Conservation (phyloP, 306 rosid genomes). For the Ormosia semicastrata region DNA sequence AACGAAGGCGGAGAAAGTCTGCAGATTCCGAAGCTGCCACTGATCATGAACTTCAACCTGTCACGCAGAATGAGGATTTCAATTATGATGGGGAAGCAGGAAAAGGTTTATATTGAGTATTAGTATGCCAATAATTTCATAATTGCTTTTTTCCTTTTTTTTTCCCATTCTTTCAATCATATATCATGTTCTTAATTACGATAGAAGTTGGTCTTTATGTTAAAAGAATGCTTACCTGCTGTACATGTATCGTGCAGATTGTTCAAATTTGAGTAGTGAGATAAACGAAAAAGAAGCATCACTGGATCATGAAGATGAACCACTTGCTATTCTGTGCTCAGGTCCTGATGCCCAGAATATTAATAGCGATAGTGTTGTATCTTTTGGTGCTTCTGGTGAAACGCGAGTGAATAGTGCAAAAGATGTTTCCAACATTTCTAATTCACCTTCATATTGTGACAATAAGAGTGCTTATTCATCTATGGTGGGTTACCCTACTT, state of each 20-base stretch:
- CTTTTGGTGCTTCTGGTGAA: conserved; percentile 56
- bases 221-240: conserved; percentile 15
- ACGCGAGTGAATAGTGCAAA: conserved; percentile 57
- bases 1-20: conserved; percentile 78
- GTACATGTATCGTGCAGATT: conserved; percentile 45
- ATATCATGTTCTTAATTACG: not conserved
- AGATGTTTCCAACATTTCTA: conserved; percentile 53
- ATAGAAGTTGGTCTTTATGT: not conserved
- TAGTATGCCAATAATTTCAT: not conserved
- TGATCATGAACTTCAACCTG: conserved; percentile 50
- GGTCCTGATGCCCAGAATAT: conserved; percentile 53
- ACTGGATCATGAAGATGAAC: conserved; percentile 61
- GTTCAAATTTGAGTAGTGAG: conserved; percentile 49
- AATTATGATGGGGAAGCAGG: conserved; percentile 49
- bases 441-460: conserved; percentile 56
- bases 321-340: conserved; percentile 31
- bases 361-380: conserved; percentile 39
- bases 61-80: conserved; percentile 49
- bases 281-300: conserved; percentile 44
- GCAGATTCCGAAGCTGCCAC: conserved; percentile 32
- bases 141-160: not conserved
- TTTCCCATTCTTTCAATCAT: not conserved
- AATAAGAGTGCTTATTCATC: conserved; percentile 79
- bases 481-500: conserved; percentile 54
- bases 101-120: conserved; percentile 45